phyloP scores from a whole-genome alignment of 352 stramenopile species.

The Phytophthora tubulina region DNA sequence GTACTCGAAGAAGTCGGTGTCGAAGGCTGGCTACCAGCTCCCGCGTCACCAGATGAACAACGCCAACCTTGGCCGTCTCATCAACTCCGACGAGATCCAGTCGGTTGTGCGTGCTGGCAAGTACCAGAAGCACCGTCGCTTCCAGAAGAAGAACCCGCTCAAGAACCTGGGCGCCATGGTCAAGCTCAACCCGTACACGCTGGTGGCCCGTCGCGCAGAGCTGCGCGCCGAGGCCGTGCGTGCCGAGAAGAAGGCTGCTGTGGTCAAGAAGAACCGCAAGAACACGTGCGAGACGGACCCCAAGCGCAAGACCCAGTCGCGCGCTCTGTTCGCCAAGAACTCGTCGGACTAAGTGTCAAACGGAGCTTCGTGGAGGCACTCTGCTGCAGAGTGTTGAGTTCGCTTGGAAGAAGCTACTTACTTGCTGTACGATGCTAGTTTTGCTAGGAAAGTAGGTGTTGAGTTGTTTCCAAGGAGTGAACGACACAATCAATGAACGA shows the following conservation, averaged over 20 bases:
- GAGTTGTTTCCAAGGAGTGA: constrained; percentile 12
- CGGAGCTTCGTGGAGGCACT: neutral
- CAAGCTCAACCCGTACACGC: constrained; percentile 98
- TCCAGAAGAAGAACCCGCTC: constrained; percentile 98
- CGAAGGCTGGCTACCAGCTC: constrained; percentile 95
- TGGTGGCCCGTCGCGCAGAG: constrained; percentile 92
- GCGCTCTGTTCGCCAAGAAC: constrained; percentile 87
- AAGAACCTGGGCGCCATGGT: constrained; percentile 96
- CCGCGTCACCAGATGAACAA: constrained; percentile 97
- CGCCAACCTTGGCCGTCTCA: constrained; percentile 98
- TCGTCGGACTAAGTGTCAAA: constrained; percentile 66
- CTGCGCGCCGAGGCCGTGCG: constrained; percentile 87
- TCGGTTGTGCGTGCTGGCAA: constrained; percentile 96
- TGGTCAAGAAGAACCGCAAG: constrained; percentile 85
- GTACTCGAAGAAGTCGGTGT: constrained; percentile 89
- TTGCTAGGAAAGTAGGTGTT: constrained; percentile 12
- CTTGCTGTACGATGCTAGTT: constrained; percentile 18
- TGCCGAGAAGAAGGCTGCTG: constrained; percentile 90
- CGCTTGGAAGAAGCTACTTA: constrained; percentile 14
- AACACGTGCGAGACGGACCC: constrained; percentile 86
- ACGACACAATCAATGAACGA: constrained; percentile 29
- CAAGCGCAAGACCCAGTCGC: constrained; percentile 81
- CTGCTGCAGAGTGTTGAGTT: constrained; percentile 16
- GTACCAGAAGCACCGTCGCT: constrained; percentile 88
- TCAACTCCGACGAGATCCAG: constrained; percentile 99